These are phyloP conservation scores for Alisma plantagoaquatica DNA, from an alignment of 106 monocot genomes.

Conservation along the genomic window DNA sequence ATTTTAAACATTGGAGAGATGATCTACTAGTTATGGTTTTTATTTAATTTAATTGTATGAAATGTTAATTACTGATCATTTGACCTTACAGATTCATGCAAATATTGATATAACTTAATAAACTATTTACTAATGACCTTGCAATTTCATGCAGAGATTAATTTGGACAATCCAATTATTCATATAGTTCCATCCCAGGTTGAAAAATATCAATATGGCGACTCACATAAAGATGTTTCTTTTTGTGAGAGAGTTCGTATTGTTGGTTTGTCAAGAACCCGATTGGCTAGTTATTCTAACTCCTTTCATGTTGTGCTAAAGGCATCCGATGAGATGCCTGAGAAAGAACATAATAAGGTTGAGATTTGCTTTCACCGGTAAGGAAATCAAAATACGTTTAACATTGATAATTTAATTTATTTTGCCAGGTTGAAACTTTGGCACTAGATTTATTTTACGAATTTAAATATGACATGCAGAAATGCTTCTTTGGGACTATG, in stretches of 20 bases:
- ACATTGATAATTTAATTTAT: not conserved
- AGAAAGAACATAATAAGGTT: slow-evolving; percentile 41
- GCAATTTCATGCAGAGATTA: slow-evolving; percentile 48
- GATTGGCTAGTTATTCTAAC: slow-evolving; percentile 54
- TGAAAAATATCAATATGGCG: slow-evolving; percentile 15
- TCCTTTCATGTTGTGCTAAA: slow-evolving; percentile 33
- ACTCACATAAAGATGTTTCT: not conserved
- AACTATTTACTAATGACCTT: no score
- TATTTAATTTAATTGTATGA: no score
- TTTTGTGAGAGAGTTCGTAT: slow-evolving; percentile 63
- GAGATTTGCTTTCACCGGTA: slow-evolving; percentile 77
- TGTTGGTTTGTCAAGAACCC: slow-evolving; percentile 46
- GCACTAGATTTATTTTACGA: not conserved
- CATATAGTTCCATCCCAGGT: slow-evolving; percentile 17
- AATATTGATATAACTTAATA: no score
- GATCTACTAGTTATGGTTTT: no score
- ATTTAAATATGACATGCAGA: slow-evolving; percentile 18
- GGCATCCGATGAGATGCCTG: slow-evolving; percentile 43
- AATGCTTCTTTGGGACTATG: slow-evolving; percentile 67
- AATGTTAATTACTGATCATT: no score
- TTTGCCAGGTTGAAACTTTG: not conserved
- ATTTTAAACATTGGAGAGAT: no score
- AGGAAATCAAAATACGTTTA: slow-evolving; percentile 6
- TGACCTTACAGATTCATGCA: no score
- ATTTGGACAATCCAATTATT: slow-evolving; percentile 34